Base-by-base conservation (phyloP, 2,329 filamentous ascomycete genomes). In the Phaeomoniella chlamydospora region DNA sequence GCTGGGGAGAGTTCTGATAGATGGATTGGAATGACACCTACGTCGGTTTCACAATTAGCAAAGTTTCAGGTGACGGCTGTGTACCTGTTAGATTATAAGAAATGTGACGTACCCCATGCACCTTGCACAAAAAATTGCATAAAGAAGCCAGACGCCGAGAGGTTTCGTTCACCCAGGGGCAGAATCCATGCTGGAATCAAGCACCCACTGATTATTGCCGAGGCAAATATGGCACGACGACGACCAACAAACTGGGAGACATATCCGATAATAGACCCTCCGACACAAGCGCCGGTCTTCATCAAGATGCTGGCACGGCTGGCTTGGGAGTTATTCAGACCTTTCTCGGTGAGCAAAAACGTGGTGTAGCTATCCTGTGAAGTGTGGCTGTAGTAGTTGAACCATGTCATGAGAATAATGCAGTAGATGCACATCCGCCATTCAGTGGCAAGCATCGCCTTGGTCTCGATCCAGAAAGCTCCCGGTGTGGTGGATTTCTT, bases 291-390 rank as follows among this genome's bases (percentile, higher is more conserved):
- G 16, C 82, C 81, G 1, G 70, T 74, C 59, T 86, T 86, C 76
- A 84, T 85, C 39, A 87, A 57, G 45, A 87, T 86, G n/a, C 73
- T 79, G 12, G 80, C 80, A n/a, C 79, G 73, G 5, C 70, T 79
- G 3, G 80, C 77, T 1, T 65, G 67, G 2, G 61, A 50, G 47
- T 82, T 78, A 37, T 65, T 49, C 39, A 87, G 65, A 43, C 76
- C 73, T 57, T 87, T 86, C 46, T 83, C 69, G 3, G 68, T 68
- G 29, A 78, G 64, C 77, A 87, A 80, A 52, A 86, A 85, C 3
- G 81, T 86, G 0, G 81, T 85, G 61, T 86, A 87, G 34, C 72
- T 79, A 59, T 88, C 82, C 54, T 88, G 81, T 15, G 74, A 79
- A 2, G 80, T 83, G 62, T 88, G 82, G 35, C 77, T 80, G 61